phyloP scores from a whole-genome alignment of 202 grass and related monocot genomes.

The Hordeum pubiflorum region DNA sequence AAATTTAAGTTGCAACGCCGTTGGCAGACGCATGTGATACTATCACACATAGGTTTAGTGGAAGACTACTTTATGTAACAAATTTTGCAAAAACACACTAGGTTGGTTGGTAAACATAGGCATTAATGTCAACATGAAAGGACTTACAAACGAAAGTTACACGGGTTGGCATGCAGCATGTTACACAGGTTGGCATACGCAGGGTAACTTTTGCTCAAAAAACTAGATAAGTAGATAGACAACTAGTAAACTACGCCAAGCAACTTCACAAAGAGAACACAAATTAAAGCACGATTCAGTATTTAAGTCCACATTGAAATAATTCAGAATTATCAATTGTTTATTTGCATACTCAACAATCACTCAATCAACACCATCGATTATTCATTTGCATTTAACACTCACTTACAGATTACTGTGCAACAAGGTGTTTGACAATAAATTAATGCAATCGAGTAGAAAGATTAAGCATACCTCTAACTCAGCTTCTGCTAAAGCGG shows the following conservation, averaged over 20 bases:
- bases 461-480: constrained; percentile 64
- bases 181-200: neutral
- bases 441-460: neutral
- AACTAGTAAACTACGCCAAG: neutral
- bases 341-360: neutral
- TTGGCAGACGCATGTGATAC: neutral
- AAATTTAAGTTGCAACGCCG: neutral
- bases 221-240: neutral
- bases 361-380: neutral
- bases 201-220: neutral
- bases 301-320: neutral
- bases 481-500: constrained; percentile 91
- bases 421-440: neutral
- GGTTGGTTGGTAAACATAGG: neutral
- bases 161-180: neutral
- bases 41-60: neutral
- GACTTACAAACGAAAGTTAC: neutral
- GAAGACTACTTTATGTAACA: neutral
- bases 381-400: neutral
- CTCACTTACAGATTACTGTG: neutral
- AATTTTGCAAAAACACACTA: neutral
- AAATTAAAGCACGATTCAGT: neutral
- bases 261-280: neutral
- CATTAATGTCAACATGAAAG: neutral
- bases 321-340: constrained; percentile 7